These are phyloP conservation scores for Phytophthora capsici DNA, from an alignment of 352 stramenopile genomes.

Conservation along the genomic window DNA sequence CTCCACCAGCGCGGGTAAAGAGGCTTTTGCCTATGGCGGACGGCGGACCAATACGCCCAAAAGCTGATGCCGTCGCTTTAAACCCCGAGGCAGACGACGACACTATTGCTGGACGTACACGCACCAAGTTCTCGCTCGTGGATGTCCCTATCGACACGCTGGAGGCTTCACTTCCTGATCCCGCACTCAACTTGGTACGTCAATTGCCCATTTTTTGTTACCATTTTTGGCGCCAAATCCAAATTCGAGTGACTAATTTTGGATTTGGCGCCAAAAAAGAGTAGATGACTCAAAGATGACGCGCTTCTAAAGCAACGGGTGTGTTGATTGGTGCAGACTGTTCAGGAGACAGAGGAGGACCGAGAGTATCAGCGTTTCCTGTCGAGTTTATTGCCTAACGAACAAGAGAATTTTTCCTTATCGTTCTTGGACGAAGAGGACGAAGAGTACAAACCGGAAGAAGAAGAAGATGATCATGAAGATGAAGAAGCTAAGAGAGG, in stretches of 20 bases:
- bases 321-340: conserved; percentile 26
- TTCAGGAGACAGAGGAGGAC: conserved; percentile 50
- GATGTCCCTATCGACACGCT: conserved; percentile 77
- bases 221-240: conserved; percentile 28
- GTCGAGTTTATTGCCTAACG: conserved; percentile 72
- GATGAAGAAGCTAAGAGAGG: conserved; percentile 53
- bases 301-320: background rate
- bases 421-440: conserved; percentile 89
- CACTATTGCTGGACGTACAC: conserved; percentile 74
- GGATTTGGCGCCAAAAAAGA: conserved; percentile 40
- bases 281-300: conserved; percentile 12
- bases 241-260: conserved; percentile 2
- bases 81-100: conserved; percentile 27
- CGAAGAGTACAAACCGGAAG: conserved; percentile 77
- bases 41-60: background rate
- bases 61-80: background rate
- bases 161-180: conserved; percentile 63
- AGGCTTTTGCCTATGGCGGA: conserved; percentile 10
- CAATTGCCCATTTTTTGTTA: background rate
- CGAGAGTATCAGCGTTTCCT: conserved; percentile 86
- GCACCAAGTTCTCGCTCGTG: conserved; percentile 80
- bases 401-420: conserved; percentile 61
- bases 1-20: conserved; percentile 4
- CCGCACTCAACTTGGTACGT: conserved; percentile 33
- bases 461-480: conserved; percentile 79